Evolutionary conservation across 2,329 filamentous ascomycete genomes (phyloP).

Genomic region (Penicillium sclerotigenum): DNA sequence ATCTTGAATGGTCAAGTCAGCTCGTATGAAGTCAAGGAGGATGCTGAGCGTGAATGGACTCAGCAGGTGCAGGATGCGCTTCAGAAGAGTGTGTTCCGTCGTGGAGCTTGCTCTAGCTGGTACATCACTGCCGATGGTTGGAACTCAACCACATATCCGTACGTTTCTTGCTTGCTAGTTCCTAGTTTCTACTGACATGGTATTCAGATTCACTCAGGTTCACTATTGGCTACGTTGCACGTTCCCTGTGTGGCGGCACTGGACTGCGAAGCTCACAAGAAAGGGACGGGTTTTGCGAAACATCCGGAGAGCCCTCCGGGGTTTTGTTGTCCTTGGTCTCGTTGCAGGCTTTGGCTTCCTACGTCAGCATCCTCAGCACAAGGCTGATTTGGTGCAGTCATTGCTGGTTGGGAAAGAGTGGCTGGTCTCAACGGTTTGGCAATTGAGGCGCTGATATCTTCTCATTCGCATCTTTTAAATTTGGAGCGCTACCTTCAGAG

Average conservation of each 20-base stretch:
- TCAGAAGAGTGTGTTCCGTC: slow-evolving; percentile 48
- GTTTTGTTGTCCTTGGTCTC: slow-evolving; percentile 18
- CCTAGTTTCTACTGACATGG: slow-evolving; percentile 10
- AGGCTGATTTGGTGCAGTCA: slow-evolving; percentile 6
- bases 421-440: slow-evolving; percentile 8
- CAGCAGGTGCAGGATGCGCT: slow-evolving; percentile 47
- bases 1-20: slow-evolving; percentile 48
- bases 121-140: slow-evolving; percentile 49
- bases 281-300: slow-evolving; percentile 44
- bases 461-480: too few relatives aligned
- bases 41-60: slow-evolving; percentile 49
- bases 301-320: slow-evolving; percentile 16
- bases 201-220: slow-evolving; percentile 48
- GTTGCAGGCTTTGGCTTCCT: slow-evolving; percentile 19
- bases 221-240: slow-evolving; percentile 51
- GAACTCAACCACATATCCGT: slow-evolving; percentile 51
- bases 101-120: slow-evolving; percentile 49
- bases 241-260: slow-evolving; percentile 55
- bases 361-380: slow-evolving; percentile 10
- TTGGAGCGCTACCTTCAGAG: too few relatives aligned
- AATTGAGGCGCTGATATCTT: background rate
- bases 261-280: slow-evolving; percentile 51
- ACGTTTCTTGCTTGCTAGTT: slow-evolving; percentile 15
- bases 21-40: slow-evolving; percentile 49
- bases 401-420: slow-evolving; percentile 11